A percentile compares a stretch with the other conserved stretches of the same genome.
Evolutionary conservation across 1,139 yeast genomes (phyloP).

Genomic region (Geotrichum klebahnii): DNA sequence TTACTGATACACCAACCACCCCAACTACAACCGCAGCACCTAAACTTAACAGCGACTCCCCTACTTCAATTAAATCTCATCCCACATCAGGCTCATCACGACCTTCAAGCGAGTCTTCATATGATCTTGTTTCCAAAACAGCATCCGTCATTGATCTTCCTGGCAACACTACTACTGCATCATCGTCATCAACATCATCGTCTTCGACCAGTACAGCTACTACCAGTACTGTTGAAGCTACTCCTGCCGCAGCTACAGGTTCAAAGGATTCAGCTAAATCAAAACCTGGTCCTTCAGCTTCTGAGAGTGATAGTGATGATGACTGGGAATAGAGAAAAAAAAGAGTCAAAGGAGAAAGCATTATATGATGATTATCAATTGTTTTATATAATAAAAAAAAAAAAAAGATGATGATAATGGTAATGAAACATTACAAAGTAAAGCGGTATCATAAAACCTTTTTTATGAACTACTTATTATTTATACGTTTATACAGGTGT

Average conservation of each 20-base stretch:
- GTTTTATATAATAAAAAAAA: not conserved
- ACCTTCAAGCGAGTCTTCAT: slow-evolving; percentile 43
- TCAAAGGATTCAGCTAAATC: no score
- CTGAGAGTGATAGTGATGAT: slow-evolving; percentile 18
- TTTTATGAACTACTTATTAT: no score
- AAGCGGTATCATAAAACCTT: no score
- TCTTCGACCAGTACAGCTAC: not conserved
- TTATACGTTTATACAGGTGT: no score
- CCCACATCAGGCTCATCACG: slow-evolving; percentile 28
- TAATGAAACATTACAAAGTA: no score
- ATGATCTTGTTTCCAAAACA: slow-evolving; percentile 41
- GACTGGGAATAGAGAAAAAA: slow-evolving; percentile 19
- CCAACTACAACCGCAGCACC: not conserved
- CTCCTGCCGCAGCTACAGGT: not conserved
- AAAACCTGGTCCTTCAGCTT: no score
- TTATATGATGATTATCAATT: not conserved
- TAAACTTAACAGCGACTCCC: slow-evolving; percentile 4
- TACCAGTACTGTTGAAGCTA: not conserved
- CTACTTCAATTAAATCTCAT: not conserved
- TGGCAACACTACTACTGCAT: slow-evolving; percentile 21
- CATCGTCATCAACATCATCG: slow-evolving; percentile 17
- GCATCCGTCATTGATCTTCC: slow-evolving; percentile 38
- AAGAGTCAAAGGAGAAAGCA: not conserved
- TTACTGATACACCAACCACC: not conserved
- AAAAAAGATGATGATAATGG: not conserved